Base-by-base conservation (phyloP, 2,329 filamentous ascomycete genomes). In the Didymella sp. region DNA sequence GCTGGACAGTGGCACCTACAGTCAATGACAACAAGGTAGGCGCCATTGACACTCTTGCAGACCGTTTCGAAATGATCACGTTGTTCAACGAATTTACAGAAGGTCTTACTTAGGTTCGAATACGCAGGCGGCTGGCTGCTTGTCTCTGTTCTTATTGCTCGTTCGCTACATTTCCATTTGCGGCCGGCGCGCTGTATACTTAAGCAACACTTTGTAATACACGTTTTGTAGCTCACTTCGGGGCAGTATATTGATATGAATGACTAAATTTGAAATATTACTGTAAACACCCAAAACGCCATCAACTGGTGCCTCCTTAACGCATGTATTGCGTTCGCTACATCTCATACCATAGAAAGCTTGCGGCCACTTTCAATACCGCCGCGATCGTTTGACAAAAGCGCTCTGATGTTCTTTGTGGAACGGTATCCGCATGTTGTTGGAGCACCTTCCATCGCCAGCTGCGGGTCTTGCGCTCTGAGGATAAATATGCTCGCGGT, bases 81-180 rank as follows among this genome's bases (percentile, higher is more conserved):
- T 43, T 60, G 3, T 62, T 62, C 42, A 40, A 51, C 35, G 47
- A 62, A n/a, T 62, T 62, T 19, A 62, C 60, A 4, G 60, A 62
- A 30, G 60, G 51, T 13, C 28, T 61, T 19, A 17, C 51, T 12
- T 61, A 25, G 59, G 6, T n/a, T 47, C 17, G 7, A 24, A 44
- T 4, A 21, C 1, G 40, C 31, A 45, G 24, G 24, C 15, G 21
- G 2, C 33, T 19, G 31, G 17, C 19, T 11, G 30, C 17, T 45
- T n/a, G 19, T 17, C 35, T 51, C 5, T 1, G 8, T 24, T 15
- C 2, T n/a, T 27, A 3, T 42, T 7, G 3, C 9, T 15, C 8
- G 8, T 37, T 43, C 24, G 3, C 5, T 28, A 11, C 21, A 24
- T 52, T 52, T 24, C 2, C 25, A 52, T 49, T 43, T 44, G 38